Evolutionary conservation across 129 eudicot species (phyloP), one percentile per base, ranked within the genome.

Genomic region (Lactuca saligna): DNA sequence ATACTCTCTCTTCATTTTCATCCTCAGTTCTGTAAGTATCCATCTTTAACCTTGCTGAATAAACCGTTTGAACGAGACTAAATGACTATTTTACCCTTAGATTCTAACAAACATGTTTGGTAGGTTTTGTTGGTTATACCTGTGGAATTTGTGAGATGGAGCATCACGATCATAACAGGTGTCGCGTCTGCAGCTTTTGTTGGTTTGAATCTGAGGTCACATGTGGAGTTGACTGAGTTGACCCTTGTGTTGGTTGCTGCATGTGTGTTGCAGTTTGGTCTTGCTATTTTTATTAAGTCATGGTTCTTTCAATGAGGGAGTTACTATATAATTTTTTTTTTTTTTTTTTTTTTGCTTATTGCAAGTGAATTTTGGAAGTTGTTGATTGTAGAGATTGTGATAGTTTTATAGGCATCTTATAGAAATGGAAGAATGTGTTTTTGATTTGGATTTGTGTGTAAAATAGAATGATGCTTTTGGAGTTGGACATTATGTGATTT

Each of bases 111-210:
- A 25, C 29, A 25, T 25, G 29, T 25, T 25, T 25, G 29, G 63
- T 97, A 93, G 99, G 65, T 89, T 75, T 65, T 93, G 49, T 65
- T 93, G 83, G 75, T 93, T 53, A 89, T 93, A 55, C 99, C 99
- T 1, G 82, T 89, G 38, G 97, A 88, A 57, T 85, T 91, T 81
- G 55, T 91, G 3, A 80, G 93, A 61, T 94, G 99, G 99, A 64
- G 72, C 53, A 80, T 89, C 85, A 87, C 85, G n/a, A 73, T 94
- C 38, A 17, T 82, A 32, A 78, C 93, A 14, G 95, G 95, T 71
- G 83, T 74, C 34, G 85, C 86, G 53, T 94, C 99, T 29, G 99
- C 99, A 62, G 82, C 87, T 76, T 94, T 94, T 73, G 96, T 94
- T 35, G 74, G 83, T 69, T 75, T 85, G 66, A 94, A 94, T 72